Conservation (phyloP, 805 yeast genomes). For the Metschnikowia lachancei region DNA sequence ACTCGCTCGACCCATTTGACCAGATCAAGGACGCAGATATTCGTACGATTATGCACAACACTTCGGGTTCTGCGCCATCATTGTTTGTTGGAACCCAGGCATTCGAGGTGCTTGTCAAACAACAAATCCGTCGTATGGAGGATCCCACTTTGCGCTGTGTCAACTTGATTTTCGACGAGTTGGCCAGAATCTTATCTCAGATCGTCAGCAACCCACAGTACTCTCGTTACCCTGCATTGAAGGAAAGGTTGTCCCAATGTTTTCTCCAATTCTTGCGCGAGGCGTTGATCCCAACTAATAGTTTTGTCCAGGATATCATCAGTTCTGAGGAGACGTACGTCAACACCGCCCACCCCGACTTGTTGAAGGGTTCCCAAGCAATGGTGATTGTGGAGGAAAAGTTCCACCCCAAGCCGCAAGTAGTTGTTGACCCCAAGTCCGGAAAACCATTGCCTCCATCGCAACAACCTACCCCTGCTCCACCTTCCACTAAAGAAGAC, state of each 20-base stretch:
- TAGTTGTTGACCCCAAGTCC: conserved; percentile 81
- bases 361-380: conserved; percentile 91
- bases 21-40: conserved; percentile 94
- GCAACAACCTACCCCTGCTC: conserved; percentile 33
- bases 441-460: conserved; percentile 71
- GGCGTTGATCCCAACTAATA: conserved; percentile 79
- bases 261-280: conserved; percentile 79
- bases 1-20: conserved; percentile 92
- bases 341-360: conserved; percentile 96
- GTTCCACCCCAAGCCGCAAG: conserved; percentile 71
- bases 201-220: conserved; percentile 78
- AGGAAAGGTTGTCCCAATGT: conserved; percentile 78
- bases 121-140: conserved; percentile 77
- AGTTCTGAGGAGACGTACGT: conserved; percentile 88
- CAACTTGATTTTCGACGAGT: conserved; percentile 86
- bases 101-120: conserved; percentile 88
- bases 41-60: conserved; percentile 93
- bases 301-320: conserved; percentile 80
- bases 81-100: conserved; percentile 97
- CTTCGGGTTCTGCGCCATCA: conserved; percentile 94
- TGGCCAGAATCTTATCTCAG: conserved; percentile 85
- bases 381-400: conserved; percentile 90
- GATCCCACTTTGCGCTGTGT: conserved; percentile 91
- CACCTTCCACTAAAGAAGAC: conserved; percentile 40
- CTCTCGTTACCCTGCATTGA: conserved; percentile 85